phyloP scores from a whole-genome alignment of 257 asterid genomes.

The Voacanga thouarsii region DNA sequence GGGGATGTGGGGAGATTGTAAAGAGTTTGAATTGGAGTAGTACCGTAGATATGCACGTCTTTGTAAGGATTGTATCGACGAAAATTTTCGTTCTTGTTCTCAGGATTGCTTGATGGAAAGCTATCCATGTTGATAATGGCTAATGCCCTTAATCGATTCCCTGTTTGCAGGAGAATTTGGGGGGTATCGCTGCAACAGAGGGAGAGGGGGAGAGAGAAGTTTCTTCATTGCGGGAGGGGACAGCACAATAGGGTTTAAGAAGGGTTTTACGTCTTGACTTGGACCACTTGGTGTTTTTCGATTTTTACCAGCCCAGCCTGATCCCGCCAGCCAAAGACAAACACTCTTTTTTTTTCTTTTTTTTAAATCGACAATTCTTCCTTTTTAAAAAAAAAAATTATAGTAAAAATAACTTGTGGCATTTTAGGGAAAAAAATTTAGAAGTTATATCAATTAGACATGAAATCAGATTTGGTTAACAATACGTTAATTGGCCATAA shows the following conservation, averaged over 20 bases:
- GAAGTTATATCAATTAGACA: no score
- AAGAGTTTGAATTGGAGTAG: not conserved
- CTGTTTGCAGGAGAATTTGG: not conserved
- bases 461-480: no score
- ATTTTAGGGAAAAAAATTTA: no score
- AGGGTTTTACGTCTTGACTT: not conserved
- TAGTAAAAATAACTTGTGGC: no score
- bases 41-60: not conserved
- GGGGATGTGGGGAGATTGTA: conserved; percentile 21
- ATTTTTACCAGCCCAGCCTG: no score
- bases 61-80: conserved; percentile 21
- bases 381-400: no score
- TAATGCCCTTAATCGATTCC: not conserved
- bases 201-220: not conserved
- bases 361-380: no score
- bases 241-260: not conserved
- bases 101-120: not conserved
- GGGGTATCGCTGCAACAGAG: not conserved
- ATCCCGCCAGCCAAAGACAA: no score
- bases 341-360: conserved; percentile 4
- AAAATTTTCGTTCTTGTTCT: not conserved
- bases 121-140: not conserved
- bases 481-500: no score
- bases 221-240: not conserved
- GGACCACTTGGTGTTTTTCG: not conserved